phyloP scores from a whole-genome alignment of 164 flowering plant genomes.

The Nymphaea colorata region DNA sequence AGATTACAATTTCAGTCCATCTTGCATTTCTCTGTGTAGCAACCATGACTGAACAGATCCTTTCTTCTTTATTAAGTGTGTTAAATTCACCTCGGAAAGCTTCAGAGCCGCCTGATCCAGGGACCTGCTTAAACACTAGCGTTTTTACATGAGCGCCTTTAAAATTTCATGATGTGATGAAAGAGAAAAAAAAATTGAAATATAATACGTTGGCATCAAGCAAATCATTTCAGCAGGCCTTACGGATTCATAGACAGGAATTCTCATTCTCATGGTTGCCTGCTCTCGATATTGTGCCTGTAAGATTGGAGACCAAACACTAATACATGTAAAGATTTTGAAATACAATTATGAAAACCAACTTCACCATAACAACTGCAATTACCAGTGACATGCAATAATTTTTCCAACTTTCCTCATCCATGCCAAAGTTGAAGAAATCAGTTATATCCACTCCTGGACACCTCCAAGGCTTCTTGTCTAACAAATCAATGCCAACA shows the following conservation, averaged over 20 bases:
- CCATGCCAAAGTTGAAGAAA: conserved; percentile 53
- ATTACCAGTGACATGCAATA: conserved; percentile 49
- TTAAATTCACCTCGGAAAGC: conserved; percentile 8
- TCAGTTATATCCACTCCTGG: conserved; percentile 48
- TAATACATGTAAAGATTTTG: background rate
- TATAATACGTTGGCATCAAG: background rate
- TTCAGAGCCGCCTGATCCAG: conserved; percentile 7
- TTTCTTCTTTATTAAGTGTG: conserved; percentile 5
- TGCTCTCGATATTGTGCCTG: conserved; percentile 25
- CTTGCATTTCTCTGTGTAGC: background rate
- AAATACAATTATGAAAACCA: background rate
- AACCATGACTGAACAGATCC: conserved; percentile 8
- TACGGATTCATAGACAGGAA: conserved; percentile 11
- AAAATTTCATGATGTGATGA: background rate
- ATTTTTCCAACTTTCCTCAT: conserved; percentile 57
- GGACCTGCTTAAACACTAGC: background rate
- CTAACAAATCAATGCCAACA: conserved; percentile 31
- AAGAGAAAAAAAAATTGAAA: background rate
- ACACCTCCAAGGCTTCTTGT: conserved; percentile 49
- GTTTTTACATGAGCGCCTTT: background rate
- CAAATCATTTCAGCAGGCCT: conserved; percentile 17
- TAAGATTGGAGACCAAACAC: background rate
- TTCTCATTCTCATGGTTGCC: conserved; percentile 12
- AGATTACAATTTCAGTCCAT: background rate
- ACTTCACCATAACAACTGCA: conserved; percentile 2